phyloP scores from a whole-genome alignment of 192 early-diverging fungal species.

The Entomortierella parvispora region DNA sequence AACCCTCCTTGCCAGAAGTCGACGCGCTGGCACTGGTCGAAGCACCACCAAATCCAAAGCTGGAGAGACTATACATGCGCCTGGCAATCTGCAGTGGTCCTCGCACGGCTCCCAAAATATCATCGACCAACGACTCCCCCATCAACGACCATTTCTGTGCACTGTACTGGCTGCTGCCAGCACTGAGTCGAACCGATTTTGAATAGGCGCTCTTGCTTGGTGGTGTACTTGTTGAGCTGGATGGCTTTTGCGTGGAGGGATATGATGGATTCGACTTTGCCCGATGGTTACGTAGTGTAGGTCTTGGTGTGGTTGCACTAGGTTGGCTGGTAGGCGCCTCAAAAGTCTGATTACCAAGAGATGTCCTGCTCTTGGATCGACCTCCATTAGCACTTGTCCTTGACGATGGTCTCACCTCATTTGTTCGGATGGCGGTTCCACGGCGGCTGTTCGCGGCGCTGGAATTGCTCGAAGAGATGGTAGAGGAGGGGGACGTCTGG shows the following conservation, averaged over 20 bases:
- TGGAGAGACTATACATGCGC: conserved; percentile 32
- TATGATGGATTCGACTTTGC: no score
- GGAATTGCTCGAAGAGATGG: conserved; percentile 12
- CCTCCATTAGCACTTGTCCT: not conserved
- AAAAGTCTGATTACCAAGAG: conserved; percentile 30
- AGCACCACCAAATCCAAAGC: conserved; percentile 20
- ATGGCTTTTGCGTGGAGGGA: not conserved
- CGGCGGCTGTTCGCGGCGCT: not conserved
- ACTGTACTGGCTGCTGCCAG: not conserved
- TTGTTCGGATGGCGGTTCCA: no score
- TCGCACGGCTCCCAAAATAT: conserved; percentile 37
- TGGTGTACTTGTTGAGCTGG: not conserved
- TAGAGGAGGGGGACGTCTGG: conserved; percentile 8
- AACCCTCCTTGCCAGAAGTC: no score
- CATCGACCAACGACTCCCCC: conserved; percentile 45
- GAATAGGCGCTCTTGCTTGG: not conserved
- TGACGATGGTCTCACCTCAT: not conserved
- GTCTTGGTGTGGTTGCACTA: not conserved
- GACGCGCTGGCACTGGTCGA: not conserved
- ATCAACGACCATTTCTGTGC: conserved; percentile 36
- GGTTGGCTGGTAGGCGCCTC: conserved; percentile 8
- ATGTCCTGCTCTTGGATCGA: conserved; percentile 2
- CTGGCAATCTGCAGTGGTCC: conserved; percentile 35
- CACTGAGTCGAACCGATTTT: conserved; percentile 7
- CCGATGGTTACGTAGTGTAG: no score